phyloP scores from a whole-genome alignment of 768 basidiomycete genomes.

The Ramaria rubella region DNA sequence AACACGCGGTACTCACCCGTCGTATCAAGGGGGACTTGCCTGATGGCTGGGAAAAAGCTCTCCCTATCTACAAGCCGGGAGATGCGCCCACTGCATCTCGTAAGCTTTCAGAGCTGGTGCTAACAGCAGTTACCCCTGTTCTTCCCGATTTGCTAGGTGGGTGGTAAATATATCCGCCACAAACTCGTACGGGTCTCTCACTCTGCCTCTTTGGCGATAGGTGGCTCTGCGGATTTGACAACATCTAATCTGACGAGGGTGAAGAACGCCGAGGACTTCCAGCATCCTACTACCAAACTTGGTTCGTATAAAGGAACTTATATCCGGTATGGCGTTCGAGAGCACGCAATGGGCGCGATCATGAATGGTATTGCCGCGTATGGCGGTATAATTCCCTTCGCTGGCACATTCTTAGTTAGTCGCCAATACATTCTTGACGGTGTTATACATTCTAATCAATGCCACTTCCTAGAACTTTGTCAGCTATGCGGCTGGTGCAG shows the following conservation, averaged over 20 bases:
- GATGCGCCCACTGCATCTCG: slow-evolving; percentile 87
- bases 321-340: slow-evolving; percentile 94
- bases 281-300: slow-evolving; percentile 76
- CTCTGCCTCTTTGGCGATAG: slow-evolving; percentile 29
- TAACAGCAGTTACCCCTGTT: slow-evolving; percentile 64
- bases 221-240: slow-evolving; percentile 90
- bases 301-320: slow-evolving; percentile 85
- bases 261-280: slow-evolving; percentile 84
- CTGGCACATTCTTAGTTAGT: slow-evolving; percentile 83
- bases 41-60: slow-evolving; percentile 74
- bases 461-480: slow-evolving; percentile 70
- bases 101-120: slow-evolving; percentile 86
- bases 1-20: slow-evolving; percentile 80
- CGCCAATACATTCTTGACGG: not conserved
- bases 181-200: not conserved
- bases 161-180: not conserved
- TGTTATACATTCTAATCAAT: slow-evolving; percentile 11
- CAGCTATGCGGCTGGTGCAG: slow-evolving; percentile 88
- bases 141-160: slow-evolving; percentile 64
- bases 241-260: slow-evolving; percentile 87
- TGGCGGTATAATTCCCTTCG: slow-evolving; percentile 85
- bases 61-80: slow-evolving; percentile 78
- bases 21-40: slow-evolving; percentile 81
- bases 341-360: slow-evolving; percentile 96
- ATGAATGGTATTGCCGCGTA: slow-evolving; percentile 88